A percentile compares a stretch with the other conserved stretches of the same genome.
Evolutionary conservation across 345 rosid species (phyloP).

Genomic region (Hibiscus mutabilis): DNA sequence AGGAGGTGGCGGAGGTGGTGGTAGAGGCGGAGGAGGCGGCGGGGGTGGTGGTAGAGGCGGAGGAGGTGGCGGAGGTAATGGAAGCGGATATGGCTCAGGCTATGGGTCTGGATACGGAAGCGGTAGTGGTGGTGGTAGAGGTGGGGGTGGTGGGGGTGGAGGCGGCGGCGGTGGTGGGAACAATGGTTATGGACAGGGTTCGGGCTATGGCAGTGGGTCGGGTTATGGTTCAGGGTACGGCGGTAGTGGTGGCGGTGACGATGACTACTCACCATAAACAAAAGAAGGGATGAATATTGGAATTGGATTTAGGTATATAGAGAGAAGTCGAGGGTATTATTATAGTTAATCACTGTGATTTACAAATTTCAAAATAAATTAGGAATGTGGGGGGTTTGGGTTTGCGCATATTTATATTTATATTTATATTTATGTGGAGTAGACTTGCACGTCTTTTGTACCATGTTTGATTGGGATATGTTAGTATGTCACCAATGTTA

Average conservation of each 20-base stretch:
- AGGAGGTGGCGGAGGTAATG: conserved; percentile 15
- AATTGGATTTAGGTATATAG: neutral
- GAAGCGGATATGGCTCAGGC: conserved; percentile 33
- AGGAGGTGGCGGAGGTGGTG: neutral
- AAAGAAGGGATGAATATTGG: neutral
- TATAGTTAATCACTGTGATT: neutral
- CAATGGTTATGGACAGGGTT: conserved; percentile 1
- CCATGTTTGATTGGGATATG: neutral
- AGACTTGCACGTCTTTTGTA: neutral
- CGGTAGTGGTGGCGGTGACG: neutral
- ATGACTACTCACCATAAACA: neutral
- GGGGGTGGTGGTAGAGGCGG: neutral
- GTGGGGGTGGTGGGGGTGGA: neutral
- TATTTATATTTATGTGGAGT: too few relatives aligned
- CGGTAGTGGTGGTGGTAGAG: neutral
- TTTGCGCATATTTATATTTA: neutral
- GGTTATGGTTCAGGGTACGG: neutral
- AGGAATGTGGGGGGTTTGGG: neutral
- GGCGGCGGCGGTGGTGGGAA: neutral
- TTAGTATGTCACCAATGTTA: neutral
- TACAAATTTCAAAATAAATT: neutral
- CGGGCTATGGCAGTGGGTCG: conserved; percentile 1
- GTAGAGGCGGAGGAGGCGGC: neutral
- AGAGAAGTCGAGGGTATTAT: neutral
- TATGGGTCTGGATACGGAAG: conserved; percentile 20